Base-by-base conservation (phyloP, 371 early-diverging fungal species). In the Rhizomucor miehei region DNA sequence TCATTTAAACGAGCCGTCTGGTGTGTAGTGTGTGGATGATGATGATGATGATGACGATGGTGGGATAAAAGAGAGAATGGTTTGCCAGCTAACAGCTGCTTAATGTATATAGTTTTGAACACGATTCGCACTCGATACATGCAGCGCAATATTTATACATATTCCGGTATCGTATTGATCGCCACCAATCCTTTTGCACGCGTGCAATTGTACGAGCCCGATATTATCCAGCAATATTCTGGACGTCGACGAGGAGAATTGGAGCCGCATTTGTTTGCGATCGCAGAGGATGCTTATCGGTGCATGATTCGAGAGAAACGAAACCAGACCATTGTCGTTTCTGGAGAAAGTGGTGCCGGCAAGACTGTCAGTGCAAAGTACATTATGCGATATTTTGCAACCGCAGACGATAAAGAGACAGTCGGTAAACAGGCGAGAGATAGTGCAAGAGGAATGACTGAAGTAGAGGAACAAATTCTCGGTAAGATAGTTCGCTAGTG, bases 191-290 rank as follows among this genome's bases (percentile, higher is more conserved):
- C 99, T 3, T 99, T 98, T 73, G 88, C 86, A 39, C 78, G 89
- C 24, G 84, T 99, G 40, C 76, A 86, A 17, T 73, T 97, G 25
- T 97, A 99, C 70, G 85, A 88, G 24, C 86, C 86, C 20, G 93
- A 97, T 49, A 83, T 93, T 47, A 89, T 97, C 67, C 83, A 90
- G 59, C 91, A 93, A 54, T 97, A 99, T 66, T 89, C 93, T 2
- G 96, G 95, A 16, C 92, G 91, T 67, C 84, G 88, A 58, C 86
- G 96, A 39, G 98, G 93, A 36, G 95, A 98, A 65, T 79, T 95
- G 24, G 95, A 95, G 51, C 99, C 99, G 23, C 99, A 99, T 73
- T 84, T 99, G 77, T 99, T 95, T 80, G 96, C 96, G 25, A 93
- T 98, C 60, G 98, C 98, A 16, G 96, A 97, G 73, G 95, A 97